These are phyloP conservation scores for Trametes maxima DNA, from an alignment of 768 basidiomycete genomes.

Conservation along the genomic window DNA sequence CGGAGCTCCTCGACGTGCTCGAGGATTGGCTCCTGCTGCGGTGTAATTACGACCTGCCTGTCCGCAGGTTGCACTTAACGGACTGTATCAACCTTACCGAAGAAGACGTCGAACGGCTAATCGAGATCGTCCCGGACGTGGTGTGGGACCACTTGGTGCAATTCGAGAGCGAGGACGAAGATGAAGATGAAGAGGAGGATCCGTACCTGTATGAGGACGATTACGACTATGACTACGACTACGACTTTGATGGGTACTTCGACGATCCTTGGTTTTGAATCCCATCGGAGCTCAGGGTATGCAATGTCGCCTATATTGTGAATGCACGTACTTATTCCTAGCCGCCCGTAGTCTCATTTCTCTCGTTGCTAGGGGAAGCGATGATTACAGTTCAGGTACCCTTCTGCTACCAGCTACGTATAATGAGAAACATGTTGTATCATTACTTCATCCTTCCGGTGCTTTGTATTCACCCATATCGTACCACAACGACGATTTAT, in stretches of 20 bases:
- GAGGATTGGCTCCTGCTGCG: constrained; percentile 10
- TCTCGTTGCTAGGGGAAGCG: too few species aligned
- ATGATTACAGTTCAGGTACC: too few species aligned
- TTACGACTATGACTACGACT: constrained; percentile 3
- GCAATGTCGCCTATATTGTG: not conserved
- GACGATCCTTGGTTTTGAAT: constrained; percentile 6
- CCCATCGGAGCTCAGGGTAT: not conserved
- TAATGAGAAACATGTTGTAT: too few species aligned
- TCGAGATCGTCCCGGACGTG: constrained; percentile 11
- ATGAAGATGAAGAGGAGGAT: constrained; percentile 9
- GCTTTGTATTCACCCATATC: too few species aligned
- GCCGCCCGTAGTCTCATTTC: not conserved
- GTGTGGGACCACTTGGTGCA: constrained; percentile 8
- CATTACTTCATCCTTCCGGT: too few species aligned
- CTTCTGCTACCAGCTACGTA: too few species aligned
- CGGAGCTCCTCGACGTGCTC: constrained; percentile 11
- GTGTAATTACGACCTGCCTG: constrained; percentile 8
- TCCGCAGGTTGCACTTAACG: constrained; percentile 3
- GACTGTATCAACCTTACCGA: constrained; percentile 1
- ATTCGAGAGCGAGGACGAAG: constrained; percentile 12
- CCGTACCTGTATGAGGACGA: constrained; percentile 1
- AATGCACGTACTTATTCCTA: not conserved
- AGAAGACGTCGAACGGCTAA: constrained; percentile 9
- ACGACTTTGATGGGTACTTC: not conserved
- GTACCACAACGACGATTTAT: too few species aligned